These are phyloP conservation scores for Mesembryanthemum crystallinum DNA, from an alignment of 148 eudicot genomes.

Conservation along the genomic window DNA sequence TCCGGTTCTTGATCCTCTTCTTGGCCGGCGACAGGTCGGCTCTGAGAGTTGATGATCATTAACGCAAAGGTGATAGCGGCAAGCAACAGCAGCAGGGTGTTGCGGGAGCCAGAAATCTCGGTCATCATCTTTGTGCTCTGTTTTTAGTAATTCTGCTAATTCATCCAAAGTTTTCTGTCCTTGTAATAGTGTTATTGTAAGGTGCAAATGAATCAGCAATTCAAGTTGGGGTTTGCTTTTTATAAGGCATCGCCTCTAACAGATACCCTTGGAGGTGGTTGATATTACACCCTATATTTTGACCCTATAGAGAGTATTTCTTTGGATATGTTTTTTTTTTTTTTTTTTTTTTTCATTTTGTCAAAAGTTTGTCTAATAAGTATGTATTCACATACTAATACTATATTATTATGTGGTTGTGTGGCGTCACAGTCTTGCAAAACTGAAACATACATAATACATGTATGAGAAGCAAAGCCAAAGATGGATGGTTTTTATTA, in stretches of 20 bases:
- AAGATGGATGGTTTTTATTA: constrained; percentile 10
- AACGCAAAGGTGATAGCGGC: constrained; percentile 18
- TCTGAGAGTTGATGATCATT: constrained; percentile 19
- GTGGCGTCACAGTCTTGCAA: constrained; percentile 24
- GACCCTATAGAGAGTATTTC: neutral
- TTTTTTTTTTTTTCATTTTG: neutral
- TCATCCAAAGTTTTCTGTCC: neutral
- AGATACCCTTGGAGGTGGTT: constrained; percentile 12
- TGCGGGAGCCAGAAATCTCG: constrained; percentile 23
- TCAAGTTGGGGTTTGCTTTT: constrained; percentile 11
- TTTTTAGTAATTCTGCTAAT: neutral
- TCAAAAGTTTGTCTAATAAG: too few relatives aligned
- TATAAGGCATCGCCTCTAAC: neutral
- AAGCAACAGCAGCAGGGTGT: constrained; percentile 22
- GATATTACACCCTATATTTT: neutral
- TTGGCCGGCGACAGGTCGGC: constrained; percentile 3
- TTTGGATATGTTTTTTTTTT: neutral
- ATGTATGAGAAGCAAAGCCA: constrained; percentile 7
- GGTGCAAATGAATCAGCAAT: constrained; percentile 10
- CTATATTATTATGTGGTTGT: constrained; percentile 7
- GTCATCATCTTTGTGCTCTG: constrained; percentile 37
- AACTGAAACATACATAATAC: neutral
- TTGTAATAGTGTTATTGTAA: neutral
- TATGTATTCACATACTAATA: too few relatives aligned
- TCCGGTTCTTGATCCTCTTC: neutral